A percentile compares a stretch with the other conserved stretches of the same genome.
phyloP scores from a whole-genome alignment of 1,284 basidiomycete species.

The Cryptococcus sp. region DNA sequence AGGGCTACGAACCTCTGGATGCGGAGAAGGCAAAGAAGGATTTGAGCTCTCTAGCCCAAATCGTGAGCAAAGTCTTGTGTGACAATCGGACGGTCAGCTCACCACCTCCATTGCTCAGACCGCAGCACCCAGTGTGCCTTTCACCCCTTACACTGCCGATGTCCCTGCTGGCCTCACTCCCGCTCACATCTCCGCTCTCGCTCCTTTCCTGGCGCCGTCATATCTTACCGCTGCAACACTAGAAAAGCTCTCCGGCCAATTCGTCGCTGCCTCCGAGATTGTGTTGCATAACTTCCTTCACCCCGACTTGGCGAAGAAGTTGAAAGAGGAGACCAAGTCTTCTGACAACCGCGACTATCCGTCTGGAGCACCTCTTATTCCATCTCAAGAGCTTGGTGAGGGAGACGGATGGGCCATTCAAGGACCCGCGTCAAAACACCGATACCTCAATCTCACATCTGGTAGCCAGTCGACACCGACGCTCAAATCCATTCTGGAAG shows the following conservation, averaged over 20 bases:
- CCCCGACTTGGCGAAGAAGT: constrained; percentile 65
- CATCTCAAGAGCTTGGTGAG: constrained; percentile 62
- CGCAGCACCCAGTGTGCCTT: constrained; percentile 61
- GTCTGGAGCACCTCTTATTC: constrained; percentile 54
- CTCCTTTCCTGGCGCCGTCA: constrained; percentile 82
- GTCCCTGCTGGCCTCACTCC: constrained; percentile 61
- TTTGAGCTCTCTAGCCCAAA: constrained; percentile 52
- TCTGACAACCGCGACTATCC: constrained; percentile 66
- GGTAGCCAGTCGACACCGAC: constrained; percentile 50
- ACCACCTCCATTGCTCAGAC: constrained; percentile 50
- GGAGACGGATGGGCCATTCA: constrained; percentile 69
- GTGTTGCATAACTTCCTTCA: constrained; percentile 85
- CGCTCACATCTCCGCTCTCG: constrained; percentile 68
- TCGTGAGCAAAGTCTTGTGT: constrained; percentile 32
- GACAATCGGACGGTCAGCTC: neutral
- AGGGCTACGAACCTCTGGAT: constrained; percentile 67
- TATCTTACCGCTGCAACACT: constrained; percentile 84
- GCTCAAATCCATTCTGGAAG: constrained; percentile 62
- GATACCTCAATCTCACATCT: constrained; percentile 70
- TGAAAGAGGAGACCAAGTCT: constrained; percentile 67
- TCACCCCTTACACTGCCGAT: constrained; percentile 45
- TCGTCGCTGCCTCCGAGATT: constrained; percentile 84
- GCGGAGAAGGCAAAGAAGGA: constrained; percentile 76
- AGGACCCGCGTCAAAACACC: constrained; percentile 92
- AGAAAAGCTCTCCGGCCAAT: constrained; percentile 75